Evolutionary conservation across 1,139 yeast genomes (phyloP).

Genomic region (Saccharomyces hybrid): DNA sequence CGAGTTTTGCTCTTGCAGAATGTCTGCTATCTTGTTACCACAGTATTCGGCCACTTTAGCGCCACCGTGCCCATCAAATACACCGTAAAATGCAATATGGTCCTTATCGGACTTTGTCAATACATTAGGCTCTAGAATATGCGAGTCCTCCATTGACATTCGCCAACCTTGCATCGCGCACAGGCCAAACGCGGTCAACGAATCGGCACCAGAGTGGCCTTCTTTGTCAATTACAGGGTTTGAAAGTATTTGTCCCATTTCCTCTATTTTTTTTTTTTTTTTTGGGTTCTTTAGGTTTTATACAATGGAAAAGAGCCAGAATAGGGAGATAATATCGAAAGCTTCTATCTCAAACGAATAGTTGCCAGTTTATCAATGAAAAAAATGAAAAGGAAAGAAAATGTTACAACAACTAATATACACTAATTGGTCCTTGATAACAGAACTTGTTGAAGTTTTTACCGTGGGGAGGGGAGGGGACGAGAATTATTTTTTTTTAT

Average conservation of each 20-base stretch:
- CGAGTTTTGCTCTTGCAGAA: constrained; percentile 57
- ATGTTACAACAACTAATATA: constrained; percentile 1
- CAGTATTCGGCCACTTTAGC: constrained; percentile 84
- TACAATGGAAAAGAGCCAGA: neutral
- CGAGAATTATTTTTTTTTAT: neutral
- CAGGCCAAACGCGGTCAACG: constrained; percentile 66
- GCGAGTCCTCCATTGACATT: constrained; percentile 97
- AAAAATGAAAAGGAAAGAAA: neutral
- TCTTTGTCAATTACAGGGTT: constrained; percentile 67
- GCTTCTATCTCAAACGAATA: neutral
- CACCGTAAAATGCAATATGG: constrained; percentile 79
- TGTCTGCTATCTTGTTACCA: constrained; percentile 68
- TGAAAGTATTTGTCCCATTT: constrained; percentile 77
- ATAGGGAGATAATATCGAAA: neutral
- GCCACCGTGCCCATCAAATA: constrained; percentile 97
- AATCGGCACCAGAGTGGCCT: constrained; percentile 66
- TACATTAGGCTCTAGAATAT: constrained; percentile 34
- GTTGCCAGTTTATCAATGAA: neutral
- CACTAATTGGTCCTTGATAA: neutral
- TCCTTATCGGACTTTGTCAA: constrained; percentile 42
- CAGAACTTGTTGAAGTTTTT: neutral
- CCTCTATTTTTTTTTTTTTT: too few relatives aligned
- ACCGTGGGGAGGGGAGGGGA: neutral
- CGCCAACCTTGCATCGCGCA: constrained; percentile 99
- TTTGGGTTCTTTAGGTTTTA: neutral